A percentile compares a stretch with the other conserved stretches of the same genome.
phyloP scores from a whole-genome alignment of 305 asterid species.

The Stenogyne calaminthoides region DNA sequence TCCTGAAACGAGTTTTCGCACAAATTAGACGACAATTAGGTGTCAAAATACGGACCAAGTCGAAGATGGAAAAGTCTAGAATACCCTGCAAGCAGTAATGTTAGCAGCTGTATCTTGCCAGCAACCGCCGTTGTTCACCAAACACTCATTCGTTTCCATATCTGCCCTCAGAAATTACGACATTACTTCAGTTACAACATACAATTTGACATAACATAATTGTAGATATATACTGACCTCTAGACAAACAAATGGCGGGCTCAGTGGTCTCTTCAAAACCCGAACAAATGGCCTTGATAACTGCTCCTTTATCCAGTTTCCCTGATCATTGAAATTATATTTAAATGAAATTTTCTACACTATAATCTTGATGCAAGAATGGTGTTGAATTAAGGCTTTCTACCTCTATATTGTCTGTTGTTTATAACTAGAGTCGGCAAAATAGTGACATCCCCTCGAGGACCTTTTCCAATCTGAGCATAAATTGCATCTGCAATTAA shows the following conservation, averaged over 20 bases:
- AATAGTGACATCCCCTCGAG: slow-evolving; percentile 91
- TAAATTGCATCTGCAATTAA: slow-evolving; percentile 21
- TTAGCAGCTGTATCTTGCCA: slow-evolving; percentile 75
- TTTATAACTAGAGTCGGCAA: slow-evolving; percentile 90
- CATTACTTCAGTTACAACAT: not conserved
- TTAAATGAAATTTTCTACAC: not conserved
- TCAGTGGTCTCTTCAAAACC: slow-evolving; percentile 96
- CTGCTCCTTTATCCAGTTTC: slow-evolving; percentile 88
- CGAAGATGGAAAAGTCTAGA: not conserved
- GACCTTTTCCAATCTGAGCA: slow-evolving; percentile 77
- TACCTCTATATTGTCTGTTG: slow-evolving; percentile 93
- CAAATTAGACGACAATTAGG: slow-evolving; percentile 1
- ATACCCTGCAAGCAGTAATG: slow-evolving; percentile 79
- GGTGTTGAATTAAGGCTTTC: not conserved
- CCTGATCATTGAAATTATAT: slow-evolving; percentile 39
- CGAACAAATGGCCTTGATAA: slow-evolving; percentile 90
- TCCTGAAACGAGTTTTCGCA: slow-evolving; percentile 46
- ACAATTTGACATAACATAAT: not conserved
- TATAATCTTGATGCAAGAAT: not conserved
- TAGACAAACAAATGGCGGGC: slow-evolving; percentile 84
- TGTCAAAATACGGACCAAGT: not conserved
- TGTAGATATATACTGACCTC: slow-evolving; percentile 44
- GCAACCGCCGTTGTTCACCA: slow-evolving; percentile 83
- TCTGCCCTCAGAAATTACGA: slow-evolving; percentile 38
- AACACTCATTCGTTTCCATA: slow-evolving; percentile 81